These are phyloP conservation scores for Candida silvatica DNA, from an alignment of 805 yeast genomes.

Conservation along the genomic window DNA sequence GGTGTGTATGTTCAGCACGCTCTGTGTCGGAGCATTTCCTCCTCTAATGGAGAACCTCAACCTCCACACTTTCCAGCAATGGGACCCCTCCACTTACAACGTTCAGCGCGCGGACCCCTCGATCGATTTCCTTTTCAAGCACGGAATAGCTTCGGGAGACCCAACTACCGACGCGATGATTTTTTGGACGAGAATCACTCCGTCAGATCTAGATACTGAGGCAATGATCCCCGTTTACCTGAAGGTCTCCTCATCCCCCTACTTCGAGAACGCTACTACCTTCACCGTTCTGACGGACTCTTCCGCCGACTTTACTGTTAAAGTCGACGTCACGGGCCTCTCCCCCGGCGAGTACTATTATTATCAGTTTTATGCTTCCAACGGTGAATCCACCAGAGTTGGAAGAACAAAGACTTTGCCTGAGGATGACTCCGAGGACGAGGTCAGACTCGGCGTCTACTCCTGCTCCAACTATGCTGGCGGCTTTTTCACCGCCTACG, in stretches of 20 bases:
- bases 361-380: constrained; percentile 11
- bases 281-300: constrained; percentile 6
- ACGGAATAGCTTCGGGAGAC: constrained; percentile 20
- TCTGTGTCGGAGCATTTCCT: not conserved
- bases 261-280: constrained; percentile 4
- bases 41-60: constrained; percentile 1
- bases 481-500: constrained; percentile 17
- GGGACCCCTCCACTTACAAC: not conserved
- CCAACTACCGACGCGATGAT: constrained; percentile 14
- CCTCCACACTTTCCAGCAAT: not conserved
- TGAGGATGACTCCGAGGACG: constrained; percentile 6
- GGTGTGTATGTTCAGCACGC: not conserved
- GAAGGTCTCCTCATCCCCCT: constrained; percentile 4
- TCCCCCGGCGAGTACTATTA: constrained; percentile 12
- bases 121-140: constrained; percentile 6
- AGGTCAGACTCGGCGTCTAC: constrained; percentile 13
- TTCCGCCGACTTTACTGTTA: constrained; percentile 14
- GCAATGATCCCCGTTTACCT: constrained; percentile 2
- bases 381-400: constrained; percentile 6
- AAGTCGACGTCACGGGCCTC: constrained; percentile 12
- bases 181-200: constrained; percentile 18
- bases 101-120: not conserved
- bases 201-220: constrained; percentile 1
- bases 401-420: constrained; percentile 17
- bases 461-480: constrained; percentile 19